phyloP scores from a whole-genome alignment of 1,284 basidiomycete genomes.

The Wallemia ichthyophaga region DNA sequence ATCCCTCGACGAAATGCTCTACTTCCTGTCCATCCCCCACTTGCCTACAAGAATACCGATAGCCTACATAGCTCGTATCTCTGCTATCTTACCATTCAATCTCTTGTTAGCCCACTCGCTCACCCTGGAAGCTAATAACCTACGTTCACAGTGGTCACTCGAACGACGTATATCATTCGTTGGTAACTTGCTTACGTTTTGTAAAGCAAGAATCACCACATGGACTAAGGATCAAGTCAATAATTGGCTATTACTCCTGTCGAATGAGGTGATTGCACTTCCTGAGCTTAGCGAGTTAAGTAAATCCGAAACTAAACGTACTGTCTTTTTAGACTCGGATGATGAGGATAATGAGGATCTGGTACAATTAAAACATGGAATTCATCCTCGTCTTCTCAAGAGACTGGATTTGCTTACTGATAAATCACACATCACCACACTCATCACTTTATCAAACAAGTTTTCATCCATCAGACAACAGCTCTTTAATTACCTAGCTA shows the following conservation, averaged over 20 bases:
- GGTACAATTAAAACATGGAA: conserved; percentile 18
- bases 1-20: conserved; percentile 13
- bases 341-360: conserved; percentile 19
- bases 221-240: conserved; percentile 21
- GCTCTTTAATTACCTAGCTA: conserved; percentile 25
- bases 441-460: conserved; percentile 15
- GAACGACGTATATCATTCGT: conserved; percentile 25
- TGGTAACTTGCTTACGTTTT: conserved; percentile 32
- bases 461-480: conserved; percentile 18
- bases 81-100: conserved; percentile 8
- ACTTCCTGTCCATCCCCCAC: conserved; percentile 28
- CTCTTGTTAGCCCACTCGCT: conserved; percentile 3
- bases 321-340: conserved; percentile 10
- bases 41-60: conserved; percentile 23
- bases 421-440: conserved; percentile 22
- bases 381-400: conserved; percentile 28
- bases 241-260: conserved; percentile 26
- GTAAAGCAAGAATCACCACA: conserved; percentile 24
- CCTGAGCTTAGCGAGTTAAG: conserved; percentile 23
- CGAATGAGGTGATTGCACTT: conserved; percentile 23
- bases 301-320: conserved; percentile 4
- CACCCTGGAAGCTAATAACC: conserved; percentile 11
- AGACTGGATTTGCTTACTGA: conserved; percentile 24
- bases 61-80: conserved; percentile 16
- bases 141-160: conserved; percentile 7